These are phyloP conservation scores for Paraglomus brasilianum DNA, from an alignment of 192 early-diverging fungal genomes.

Conservation along the genomic window DNA sequence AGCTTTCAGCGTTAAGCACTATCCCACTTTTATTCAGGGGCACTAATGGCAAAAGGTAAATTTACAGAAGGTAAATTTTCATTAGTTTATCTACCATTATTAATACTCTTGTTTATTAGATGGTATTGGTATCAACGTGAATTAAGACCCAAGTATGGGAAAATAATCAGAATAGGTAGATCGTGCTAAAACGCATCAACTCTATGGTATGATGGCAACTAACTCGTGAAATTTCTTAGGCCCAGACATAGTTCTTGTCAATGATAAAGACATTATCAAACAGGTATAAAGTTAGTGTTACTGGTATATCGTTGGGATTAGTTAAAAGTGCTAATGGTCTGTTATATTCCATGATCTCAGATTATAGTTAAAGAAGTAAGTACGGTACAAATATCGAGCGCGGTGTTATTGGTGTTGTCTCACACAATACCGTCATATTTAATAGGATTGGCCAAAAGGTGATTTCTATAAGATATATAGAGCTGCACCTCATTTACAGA, in stretches of 20 bases:
- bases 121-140: constrained; percentile 14
- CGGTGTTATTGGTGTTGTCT: no score
- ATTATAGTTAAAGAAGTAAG: no score
- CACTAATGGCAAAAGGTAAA: constrained; percentile 5
- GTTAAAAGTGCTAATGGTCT: no score
- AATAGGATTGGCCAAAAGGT: constrained; percentile 7
- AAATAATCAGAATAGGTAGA: constrained; percentile 9
- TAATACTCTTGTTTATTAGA: not conserved
- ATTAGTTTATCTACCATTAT: not conserved
- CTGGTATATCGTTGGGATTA: no score
- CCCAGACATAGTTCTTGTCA: no score
- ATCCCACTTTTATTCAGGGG: not conserved
- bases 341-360: no score
- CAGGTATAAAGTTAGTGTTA: no score
- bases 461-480: not conserved
- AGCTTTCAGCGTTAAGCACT: not conserved
- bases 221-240: no score
- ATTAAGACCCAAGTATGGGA: constrained; percentile 19
- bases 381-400: no score
- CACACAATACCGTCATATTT: not conserved
- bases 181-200: no score
- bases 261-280: no score
- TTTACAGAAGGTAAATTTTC: not conserved
- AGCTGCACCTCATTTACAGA: not conserved
- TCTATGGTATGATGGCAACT: no score